Conservation (phyloP, 306 rosid species). For the Lablab purpureus region DNA sequence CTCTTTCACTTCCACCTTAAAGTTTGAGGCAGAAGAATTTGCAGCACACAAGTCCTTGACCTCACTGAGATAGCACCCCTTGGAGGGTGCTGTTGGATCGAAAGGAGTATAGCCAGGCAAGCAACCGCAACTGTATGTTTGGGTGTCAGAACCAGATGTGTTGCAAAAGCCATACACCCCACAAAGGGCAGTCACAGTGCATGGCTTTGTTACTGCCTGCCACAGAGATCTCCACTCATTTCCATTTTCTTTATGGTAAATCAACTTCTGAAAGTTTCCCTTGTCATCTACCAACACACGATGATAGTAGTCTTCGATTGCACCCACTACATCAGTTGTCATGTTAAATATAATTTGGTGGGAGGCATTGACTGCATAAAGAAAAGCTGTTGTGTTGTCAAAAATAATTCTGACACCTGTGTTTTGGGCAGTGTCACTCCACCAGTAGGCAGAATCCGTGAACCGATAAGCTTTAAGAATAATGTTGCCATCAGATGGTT, state of each 20-base stretch:
- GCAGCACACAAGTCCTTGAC: slow-evolving; percentile 49
- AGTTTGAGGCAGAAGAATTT: slow-evolving; percentile 37
- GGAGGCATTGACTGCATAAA: slow-evolving; percentile 40
- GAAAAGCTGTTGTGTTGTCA: slow-evolving; percentile 35
- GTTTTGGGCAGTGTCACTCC: background rate
- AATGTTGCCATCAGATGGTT: slow-evolving; percentile 45
- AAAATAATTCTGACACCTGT: slow-evolving; percentile 37
- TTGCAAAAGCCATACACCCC: slow-evolving; percentile 56
- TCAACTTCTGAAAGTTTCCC: slow-evolving; percentile 48
- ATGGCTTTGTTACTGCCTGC: slow-evolving; percentile 45
- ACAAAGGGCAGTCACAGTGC: slow-evolving; percentile 51
- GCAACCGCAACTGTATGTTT: slow-evolving; percentile 35
- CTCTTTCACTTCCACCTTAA: background rate
- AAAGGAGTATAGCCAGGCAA: slow-evolving; percentile 50
- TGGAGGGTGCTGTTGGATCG: slow-evolving; percentile 50
- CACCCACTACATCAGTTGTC: background rate
- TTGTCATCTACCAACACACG: slow-evolving; percentile 42
- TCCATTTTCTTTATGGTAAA: slow-evolving; percentile 13
- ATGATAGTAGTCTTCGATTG: slow-evolving; percentile 46
- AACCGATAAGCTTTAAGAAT: slow-evolving; percentile 37
- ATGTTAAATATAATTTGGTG: background rate
- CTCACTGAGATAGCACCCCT: slow-evolving; percentile 51
- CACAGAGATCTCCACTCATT: slow-evolving; percentile 41
- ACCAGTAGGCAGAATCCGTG: slow-evolving; percentile 39
- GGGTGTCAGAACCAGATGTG: slow-evolving; percentile 41